Evolutionary conservation across 768 basidiomycete genomes (phyloP), one percentile per base, ranked within the genome.

Genomic region (Tulasnella calospora): DNA sequence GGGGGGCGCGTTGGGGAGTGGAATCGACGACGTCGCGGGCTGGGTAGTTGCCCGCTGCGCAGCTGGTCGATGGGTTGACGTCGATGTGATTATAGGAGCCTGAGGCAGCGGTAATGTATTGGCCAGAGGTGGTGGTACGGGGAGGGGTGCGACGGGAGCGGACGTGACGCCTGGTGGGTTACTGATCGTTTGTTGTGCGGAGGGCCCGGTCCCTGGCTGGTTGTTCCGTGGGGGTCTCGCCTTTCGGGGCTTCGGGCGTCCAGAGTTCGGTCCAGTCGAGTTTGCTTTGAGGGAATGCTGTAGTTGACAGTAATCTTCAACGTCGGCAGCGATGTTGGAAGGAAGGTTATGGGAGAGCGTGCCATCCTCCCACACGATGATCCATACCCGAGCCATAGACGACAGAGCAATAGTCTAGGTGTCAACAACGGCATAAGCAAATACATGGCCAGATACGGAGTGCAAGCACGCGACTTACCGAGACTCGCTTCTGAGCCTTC

Each of bases 361-460:
- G 27, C 71, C 71, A 21, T 72, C 71, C n/a, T 46, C 71, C 71
- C 36, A 72, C 21, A 72, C 71, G 21, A 72, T 72, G 38, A 72
- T 38, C 71, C 71, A 72, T 5, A 40, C 71, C 19, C 71, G 71
- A 30, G 71, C 44, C 15, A 72, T 38, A 15, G 71, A 36, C n/a
- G 71, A 38, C 1, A 72, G 36, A 40, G n/a, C 71, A n/a, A 40
- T 72, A 27, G 44, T 38, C 71, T 46, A 19, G 8, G 36, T 15
- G 41, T 15, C 2, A 8, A 44, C 7, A 44, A 15, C 12, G 38
- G 38, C 41, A 10, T 44, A 15, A 44, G 41, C 41, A 15, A 10
- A 15, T 2, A 44, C 7, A 10, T 8, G 41, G 41, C 13, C 41
- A 44, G 41, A 15, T 44, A 44, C 13, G 41, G 41, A 15, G 13